Conservation (phyloP, 306 rosid species). For the Begonia peltatifolia region DNA sequence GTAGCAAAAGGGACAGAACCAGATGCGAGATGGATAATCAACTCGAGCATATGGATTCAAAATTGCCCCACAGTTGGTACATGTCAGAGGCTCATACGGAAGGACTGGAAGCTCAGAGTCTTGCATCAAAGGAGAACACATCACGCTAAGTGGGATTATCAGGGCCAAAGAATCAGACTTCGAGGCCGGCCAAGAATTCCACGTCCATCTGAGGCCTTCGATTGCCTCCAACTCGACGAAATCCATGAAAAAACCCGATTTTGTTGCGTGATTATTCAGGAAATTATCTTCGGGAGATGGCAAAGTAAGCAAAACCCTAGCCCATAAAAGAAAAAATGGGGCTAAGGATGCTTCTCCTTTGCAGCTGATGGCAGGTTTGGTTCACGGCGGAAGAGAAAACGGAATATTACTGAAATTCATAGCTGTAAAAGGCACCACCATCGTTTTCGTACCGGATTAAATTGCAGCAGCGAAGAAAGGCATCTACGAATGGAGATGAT, state of each 20-base stretch:
- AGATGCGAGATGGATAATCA: conserved; percentile 65
- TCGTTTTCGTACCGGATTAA: no score
- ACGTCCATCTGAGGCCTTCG: conserved; percentile 92
- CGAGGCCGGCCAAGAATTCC: conserved; percentile 83
- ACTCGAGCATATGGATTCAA: conserved; percentile 87
- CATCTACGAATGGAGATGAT: no score
- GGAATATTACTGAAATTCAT: no score
- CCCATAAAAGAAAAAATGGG: background rate
- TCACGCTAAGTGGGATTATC: conserved; percentile 54
- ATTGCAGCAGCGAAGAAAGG: no score
- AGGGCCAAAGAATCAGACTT: conserved; percentile 30
- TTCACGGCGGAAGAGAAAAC: no score
- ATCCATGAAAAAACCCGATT: conserved; percentile 33
- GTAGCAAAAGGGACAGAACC: conserved; percentile 81
- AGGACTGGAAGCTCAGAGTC: conserved; percentile 58
- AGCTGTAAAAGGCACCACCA: no score
- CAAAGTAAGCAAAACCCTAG: conserved; percentile 3
- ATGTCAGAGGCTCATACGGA: conserved; percentile 57
- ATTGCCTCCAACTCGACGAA: conserved; percentile 70
- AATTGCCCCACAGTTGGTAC: conserved; percentile 53
- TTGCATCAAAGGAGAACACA: conserved; percentile 65
- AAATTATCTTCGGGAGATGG: conserved; percentile 4
- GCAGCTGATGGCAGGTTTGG: no score
- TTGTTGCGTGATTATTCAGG: background rate
- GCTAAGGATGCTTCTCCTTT: no score